Conservation (phyloP, 2,329 filamentous ascomycete genomes). For the Bertia moriformis region DNA sequence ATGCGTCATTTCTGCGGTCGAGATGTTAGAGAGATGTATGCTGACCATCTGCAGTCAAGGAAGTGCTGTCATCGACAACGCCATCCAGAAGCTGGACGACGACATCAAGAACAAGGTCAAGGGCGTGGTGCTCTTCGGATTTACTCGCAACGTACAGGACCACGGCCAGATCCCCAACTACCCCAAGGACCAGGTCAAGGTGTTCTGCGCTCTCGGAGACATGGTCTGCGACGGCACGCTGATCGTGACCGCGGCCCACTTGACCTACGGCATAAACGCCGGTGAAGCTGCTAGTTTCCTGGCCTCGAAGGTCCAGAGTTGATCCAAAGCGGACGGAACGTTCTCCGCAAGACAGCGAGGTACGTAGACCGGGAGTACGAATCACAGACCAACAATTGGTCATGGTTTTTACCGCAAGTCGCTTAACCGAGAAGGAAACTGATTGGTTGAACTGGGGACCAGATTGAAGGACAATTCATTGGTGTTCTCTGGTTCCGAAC, state of each 20-base stretch:
- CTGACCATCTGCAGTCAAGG: no score
- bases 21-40: no score
- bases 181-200: slow-evolving; percentile 2
- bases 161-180: slow-evolving; percentile 2
- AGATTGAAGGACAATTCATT: no score
- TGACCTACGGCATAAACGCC: background rate
- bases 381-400: no score
- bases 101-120: slow-evolving; percentile 1
- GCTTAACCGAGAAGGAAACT: no score
- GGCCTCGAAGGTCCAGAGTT: slow-evolving; percentile 3
- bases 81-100: slow-evolving; percentile 4
- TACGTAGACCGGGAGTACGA: no score
- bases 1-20: slow-evolving; percentile 5
- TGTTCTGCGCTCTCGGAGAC: background rate
- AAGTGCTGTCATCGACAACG: slow-evolving; percentile 15
- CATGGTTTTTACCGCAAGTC: no score
- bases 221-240: background rate
- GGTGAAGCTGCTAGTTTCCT: background rate
- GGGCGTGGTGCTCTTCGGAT: slow-evolving; percentile 3
- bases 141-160: background rate
- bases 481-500: no score
- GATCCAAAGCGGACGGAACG: no score
- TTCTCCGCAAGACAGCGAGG: no score
- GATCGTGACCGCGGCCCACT: slow-evolving; percentile 1
- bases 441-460: no score